Base-by-base conservation (phyloP, 805 yeast species). In the Candida piceae region DNA sequence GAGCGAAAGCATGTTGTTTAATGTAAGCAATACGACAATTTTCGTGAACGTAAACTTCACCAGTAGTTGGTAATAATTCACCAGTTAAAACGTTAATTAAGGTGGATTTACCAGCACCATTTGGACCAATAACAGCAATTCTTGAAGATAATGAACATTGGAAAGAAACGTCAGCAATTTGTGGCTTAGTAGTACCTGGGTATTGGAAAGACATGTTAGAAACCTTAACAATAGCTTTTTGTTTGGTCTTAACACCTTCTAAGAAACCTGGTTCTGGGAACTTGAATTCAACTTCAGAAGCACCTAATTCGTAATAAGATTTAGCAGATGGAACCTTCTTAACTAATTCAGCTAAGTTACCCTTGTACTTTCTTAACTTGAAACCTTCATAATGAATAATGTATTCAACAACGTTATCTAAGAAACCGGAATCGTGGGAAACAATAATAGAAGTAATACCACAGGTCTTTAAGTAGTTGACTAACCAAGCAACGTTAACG, bases 211-310 rank as follows among this genome's bases (percentile, higher is more conserved):
- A 66, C 96, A 93, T 89, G 78, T 85, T 78, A 49, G 86, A 74
- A 53, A 93, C 97, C 80, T 93, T 93, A 64, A 93, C 97, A 71
- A 93, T 93, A 66, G 98, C 98, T 78, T 90, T 90, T 76, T 90
- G 97, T 79, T 93, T 93, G 66, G 98, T 93, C 88, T 93, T 93
- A 63, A 93, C 98, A 86, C 98, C 98, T 80, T 93, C 97, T 64
- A 93, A 81, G 95, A 83, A 90, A 85, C 98, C 98, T 71, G 98
- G 98, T 74, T 85, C 97, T 68, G 98, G 98, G 97, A 93, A 93
- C 56, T 63, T 69, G 83, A 93, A 93, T 73, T 89, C 95, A 60
- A 89, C 71, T 65, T 87, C 97, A 54, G 98, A 90, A 62, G 97
- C 97, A 65, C 96, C 96, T 62, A 93, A 79, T 76, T 90, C 97